These are phyloP conservation scores for Cucurbita moschata DNA, from an alignment of 306 rosid species.

Conservation along the genomic window DNA sequence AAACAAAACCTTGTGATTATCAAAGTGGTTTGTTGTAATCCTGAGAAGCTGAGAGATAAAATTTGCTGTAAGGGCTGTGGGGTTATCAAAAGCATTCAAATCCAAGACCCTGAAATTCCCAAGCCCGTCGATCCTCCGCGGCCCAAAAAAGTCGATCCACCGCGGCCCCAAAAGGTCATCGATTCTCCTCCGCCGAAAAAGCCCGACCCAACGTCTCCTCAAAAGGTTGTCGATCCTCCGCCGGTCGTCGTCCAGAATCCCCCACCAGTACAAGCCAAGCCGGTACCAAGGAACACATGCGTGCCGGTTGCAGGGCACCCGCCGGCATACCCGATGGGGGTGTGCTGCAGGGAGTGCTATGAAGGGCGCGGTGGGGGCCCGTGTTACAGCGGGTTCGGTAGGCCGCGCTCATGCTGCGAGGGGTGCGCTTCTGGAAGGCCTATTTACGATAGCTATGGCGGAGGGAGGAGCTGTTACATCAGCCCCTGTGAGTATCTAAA, in stretches of 20 bases:
- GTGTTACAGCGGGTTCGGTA: conserved; percentile 4
- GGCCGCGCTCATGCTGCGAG: conserved; percentile 15
- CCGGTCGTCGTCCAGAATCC: background rate
- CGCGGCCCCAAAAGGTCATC: background rate
- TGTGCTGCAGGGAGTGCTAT: conserved; percentile 11
- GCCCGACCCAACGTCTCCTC: background rate
- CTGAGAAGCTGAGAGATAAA: conserved; percentile 58
- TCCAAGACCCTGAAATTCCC: conserved; percentile 26
- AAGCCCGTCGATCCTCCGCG: conserved; percentile 10
- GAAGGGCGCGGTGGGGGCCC: conserved; percentile 30
- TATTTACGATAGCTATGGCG: conserved; percentile 46
- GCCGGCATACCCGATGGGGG: conserved; percentile 18
- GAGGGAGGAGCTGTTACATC: conserved; percentile 17
- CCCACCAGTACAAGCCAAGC: background rate
- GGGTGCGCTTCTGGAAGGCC: conserved; percentile 32
- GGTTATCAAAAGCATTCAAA: conserved; percentile 45
- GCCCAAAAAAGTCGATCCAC: background rate
- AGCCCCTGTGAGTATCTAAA: conserved; percentile 30
- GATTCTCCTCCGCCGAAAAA: background rate
- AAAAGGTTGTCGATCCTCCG: background rate
- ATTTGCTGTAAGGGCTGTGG: conserved; percentile 46
- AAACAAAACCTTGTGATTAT: conserved; percentile 38
- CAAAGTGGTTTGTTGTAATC: conserved; percentile 59
- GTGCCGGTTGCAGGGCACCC: conserved; percentile 10
- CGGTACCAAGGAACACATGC: background rate